Conservation (phyloP, 352 stramenopile species). For the Phytopythium ostracodes region DNA sequence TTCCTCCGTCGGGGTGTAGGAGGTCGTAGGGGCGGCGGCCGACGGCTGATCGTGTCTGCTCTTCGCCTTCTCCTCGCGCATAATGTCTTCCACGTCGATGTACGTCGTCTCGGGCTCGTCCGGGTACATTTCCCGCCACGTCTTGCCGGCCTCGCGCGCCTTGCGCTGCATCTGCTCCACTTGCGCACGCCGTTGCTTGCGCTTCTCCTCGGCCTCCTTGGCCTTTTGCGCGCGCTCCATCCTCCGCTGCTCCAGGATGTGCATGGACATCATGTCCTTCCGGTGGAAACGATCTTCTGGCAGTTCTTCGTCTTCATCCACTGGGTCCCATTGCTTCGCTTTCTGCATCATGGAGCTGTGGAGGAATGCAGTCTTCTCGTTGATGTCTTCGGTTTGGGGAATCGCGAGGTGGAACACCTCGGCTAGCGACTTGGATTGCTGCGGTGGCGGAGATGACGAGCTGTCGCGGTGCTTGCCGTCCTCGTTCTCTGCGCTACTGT, state of each 20-base stretch:
- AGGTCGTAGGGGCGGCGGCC: constrained; percentile 5
- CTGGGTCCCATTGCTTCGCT: constrained; percentile 43
- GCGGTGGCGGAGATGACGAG: background rate
- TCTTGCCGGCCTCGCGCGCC: constrained; percentile 53
- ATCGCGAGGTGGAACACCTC: constrained; percentile 69
- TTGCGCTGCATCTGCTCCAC: constrained; percentile 51
- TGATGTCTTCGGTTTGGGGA: constrained; percentile 7
- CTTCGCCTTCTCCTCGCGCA: constrained; percentile 40
- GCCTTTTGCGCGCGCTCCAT: constrained; percentile 56
- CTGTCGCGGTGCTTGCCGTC: constrained; percentile 3
- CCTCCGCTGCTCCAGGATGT: constrained; percentile 72
- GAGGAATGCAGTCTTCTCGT: background rate
- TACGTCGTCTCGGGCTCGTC: constrained; percentile 74
- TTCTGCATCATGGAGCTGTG: constrained; percentile 8
- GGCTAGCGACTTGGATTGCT: constrained; percentile 43
- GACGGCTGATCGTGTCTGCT: constrained; percentile 20
- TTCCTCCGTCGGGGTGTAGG: constrained; percentile 34
- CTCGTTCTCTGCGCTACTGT: too few species aligned
- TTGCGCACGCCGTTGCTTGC: constrained; percentile 33
- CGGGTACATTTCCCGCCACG: constrained; percentile 78
- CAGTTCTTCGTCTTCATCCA: constrained; percentile 72
- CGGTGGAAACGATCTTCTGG: constrained; percentile 76
- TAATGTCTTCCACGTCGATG: constrained; percentile 69
- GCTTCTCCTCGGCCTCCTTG: constrained; percentile 52
- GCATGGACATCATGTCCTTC: constrained; percentile 86